A percentile compares a stretch with the other conserved stretches of the same genome.
These are phyloP conservation scores for Solanum hybrid DNA, from an alignment of 305 asterid genomes.

Conservation along the genomic window DNA sequence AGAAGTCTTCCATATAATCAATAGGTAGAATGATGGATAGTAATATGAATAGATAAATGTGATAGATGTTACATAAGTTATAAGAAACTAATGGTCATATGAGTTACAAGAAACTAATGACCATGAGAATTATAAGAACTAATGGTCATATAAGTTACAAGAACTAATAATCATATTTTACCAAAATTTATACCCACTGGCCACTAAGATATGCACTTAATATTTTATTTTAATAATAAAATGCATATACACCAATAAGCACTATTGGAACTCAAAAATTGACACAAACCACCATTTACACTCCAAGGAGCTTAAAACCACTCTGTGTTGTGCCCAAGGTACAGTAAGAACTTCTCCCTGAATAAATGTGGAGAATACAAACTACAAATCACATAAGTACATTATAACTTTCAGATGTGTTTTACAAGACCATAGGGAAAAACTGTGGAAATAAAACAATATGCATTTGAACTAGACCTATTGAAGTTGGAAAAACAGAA, in stretches of 20 bases:
- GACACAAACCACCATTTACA: not conserved
- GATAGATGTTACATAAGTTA: not conserved
- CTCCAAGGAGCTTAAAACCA: not conserved
- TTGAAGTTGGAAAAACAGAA: slow-evolving; percentile 1
- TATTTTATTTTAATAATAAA: too few relatives aligned
- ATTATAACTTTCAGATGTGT: not conserved
- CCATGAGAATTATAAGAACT: not conserved
- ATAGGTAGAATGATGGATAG: too few relatives aligned
- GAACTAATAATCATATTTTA: not conserved
- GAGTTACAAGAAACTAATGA: not conserved
- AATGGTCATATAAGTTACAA: not conserved
- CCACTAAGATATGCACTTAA: too few relatives aligned
- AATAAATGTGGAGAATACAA: not conserved
- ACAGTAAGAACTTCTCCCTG: not conserved
- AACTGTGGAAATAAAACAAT: not conserved
- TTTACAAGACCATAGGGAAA: not conserved
- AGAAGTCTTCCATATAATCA: too few relatives aligned
- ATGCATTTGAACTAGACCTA: not conserved
- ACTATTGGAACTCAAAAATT: not conserved
- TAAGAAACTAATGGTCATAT: too few relatives aligned
- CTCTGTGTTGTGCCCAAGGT: not conserved
- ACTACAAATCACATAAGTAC: not conserved
- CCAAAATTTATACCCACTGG: not conserved
- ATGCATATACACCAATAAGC: not conserved
- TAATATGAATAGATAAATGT: too few relatives aligned